phyloP scores from a whole-genome alignment of 2,329 filamentous ascomycete species.

The Aureobasidium melanogenum region DNA sequence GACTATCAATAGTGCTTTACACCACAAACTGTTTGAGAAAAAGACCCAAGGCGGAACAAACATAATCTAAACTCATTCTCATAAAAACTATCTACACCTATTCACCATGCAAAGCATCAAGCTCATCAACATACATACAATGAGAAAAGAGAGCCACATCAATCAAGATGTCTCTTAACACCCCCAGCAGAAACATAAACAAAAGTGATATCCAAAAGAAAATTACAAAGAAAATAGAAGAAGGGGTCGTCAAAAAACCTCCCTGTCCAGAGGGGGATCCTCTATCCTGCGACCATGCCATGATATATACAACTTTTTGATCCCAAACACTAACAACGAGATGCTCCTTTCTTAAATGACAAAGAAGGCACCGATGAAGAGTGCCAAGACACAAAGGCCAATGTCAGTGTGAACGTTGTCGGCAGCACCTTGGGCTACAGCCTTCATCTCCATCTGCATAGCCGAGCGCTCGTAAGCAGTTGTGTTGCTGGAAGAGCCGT shows the following conservation, averaged over 20 bases:
- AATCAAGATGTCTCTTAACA: not conserved
- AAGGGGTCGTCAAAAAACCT: not conserved
- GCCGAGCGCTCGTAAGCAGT: not conserved
- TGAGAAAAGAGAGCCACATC: not conserved
- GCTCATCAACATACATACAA: not conserved
- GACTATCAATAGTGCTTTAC: too few species aligned
- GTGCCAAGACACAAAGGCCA: not conserved
- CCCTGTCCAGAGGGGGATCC: not conserved
- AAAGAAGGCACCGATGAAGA: conserved; percentile 1
- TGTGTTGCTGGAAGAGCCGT: not conserved
- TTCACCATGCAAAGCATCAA: not conserved
- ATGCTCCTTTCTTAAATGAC: not conserved
- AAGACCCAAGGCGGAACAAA: too few species aligned
- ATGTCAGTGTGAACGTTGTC: not conserved
- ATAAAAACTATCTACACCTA: not conserved
- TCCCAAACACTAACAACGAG: not conserved
- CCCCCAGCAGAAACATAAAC: not conserved
- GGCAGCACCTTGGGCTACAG: not conserved
- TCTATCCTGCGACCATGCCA: not conserved
- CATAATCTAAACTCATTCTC: not conserved
- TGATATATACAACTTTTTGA: not conserved
- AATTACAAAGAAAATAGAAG: not conserved
- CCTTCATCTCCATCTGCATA: not conserved
- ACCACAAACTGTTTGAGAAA: too few species aligned
- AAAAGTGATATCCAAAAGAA: not conserved